Percentiles rank a stretch among this genome's conserved stretches.
Conservation (phyloP, 805 yeast genomes). For the Saturnispora diversa region DNA sequence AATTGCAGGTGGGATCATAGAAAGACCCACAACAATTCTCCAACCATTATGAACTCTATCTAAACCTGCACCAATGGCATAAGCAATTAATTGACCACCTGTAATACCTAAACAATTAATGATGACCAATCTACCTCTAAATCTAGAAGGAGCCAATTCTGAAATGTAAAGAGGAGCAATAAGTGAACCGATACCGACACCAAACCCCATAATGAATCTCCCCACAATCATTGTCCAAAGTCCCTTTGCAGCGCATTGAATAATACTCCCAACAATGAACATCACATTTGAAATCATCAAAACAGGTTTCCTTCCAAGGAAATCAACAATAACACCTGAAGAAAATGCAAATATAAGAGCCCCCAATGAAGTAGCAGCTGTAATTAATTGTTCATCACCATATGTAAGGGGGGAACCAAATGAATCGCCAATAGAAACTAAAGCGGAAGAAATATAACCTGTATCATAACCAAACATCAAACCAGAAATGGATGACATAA, state of each 20-base stretch:
- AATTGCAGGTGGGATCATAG: conserved; percentile 75
- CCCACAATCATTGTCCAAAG: conserved; percentile 93
- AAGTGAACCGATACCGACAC: conserved; percentile 91
- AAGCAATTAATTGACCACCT: conserved; percentile 91
- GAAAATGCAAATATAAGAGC: conserved; percentile 72
- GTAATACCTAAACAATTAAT: conserved; percentile 85
- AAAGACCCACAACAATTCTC: conserved; percentile 86
- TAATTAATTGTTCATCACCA: conserved; percentile 83
- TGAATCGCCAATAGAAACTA: conserved; percentile 77
- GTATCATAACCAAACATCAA: conserved; percentile 97
- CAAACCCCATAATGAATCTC: conserved; percentile 89
- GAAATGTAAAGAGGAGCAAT: conserved; percentile 90
- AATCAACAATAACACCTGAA: conserved; percentile 79
- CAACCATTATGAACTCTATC: conserved; percentile 72
- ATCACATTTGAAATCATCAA: conserved; percentile 74
- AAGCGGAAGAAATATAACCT: conserved; percentile 90
- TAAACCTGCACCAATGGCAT: conserved; percentile 87
- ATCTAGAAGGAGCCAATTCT: conserved; percentile 87
- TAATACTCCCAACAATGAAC: conserved; percentile 74
- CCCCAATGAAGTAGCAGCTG: conserved; percentile 92
- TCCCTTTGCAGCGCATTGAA: conserved; percentile 73
- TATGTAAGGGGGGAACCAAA: conserved; percentile 53
- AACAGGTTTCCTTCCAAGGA: conserved; percentile 77
- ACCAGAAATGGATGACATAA: conserved; percentile 83
- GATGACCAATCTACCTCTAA: conserved; percentile 86